These are phyloP conservation scores for Fusarium nematophilum DNA, from an alignment of 2,329 filamentous ascomycete genomes.

Conservation along the genomic window DNA sequence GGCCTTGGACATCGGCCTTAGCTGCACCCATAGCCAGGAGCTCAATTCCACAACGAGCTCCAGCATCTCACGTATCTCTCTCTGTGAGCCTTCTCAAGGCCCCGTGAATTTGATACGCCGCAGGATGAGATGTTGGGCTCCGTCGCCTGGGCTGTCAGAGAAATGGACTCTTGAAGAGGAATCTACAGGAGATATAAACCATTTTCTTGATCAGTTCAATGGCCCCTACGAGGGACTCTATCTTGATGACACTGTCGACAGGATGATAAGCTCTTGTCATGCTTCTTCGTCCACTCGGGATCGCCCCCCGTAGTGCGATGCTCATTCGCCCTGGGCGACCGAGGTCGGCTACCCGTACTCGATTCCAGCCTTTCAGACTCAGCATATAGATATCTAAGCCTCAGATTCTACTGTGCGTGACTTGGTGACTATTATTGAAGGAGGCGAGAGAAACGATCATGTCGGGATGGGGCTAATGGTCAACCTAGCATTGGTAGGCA, in stretches of 20 bases:
- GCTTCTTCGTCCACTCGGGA: conserved; percentile 63
- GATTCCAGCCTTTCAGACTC: no score
- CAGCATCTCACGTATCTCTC: conserved; percentile 71
- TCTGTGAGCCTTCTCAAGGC: conserved; percentile 59
- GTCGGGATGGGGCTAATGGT: no score
- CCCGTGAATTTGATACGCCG: conserved; percentile 64
- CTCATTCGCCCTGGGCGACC: no score
- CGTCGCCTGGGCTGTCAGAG: conserved; percentile 58
- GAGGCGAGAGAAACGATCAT: no score
- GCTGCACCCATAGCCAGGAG: conserved; percentile 67
- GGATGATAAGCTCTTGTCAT: conserved; percentile 63
- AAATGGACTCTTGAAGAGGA: conserved; percentile 71
- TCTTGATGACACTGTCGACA: conserved; percentile 67
- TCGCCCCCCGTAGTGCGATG: conserved; percentile 59
- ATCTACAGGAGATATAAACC: conserved; percentile 59
- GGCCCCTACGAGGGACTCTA: conserved; percentile 1
- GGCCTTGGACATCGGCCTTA: conserved; percentile 64
- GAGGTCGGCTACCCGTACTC: no score
- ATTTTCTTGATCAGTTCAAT: no score
- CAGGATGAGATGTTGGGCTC: conserved; percentile 56
- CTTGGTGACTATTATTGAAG: no score
- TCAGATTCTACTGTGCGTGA: no score
- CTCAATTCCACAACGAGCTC: conserved; percentile 65
- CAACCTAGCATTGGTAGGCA: no score
- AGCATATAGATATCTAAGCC: no score